A percentile compares a stretch with the other conserved stretches of the same genome.
Evolutionary conservation across 306 rosid species (phyloP).

Genomic region (Hippophae gyantsensis): DNA sequence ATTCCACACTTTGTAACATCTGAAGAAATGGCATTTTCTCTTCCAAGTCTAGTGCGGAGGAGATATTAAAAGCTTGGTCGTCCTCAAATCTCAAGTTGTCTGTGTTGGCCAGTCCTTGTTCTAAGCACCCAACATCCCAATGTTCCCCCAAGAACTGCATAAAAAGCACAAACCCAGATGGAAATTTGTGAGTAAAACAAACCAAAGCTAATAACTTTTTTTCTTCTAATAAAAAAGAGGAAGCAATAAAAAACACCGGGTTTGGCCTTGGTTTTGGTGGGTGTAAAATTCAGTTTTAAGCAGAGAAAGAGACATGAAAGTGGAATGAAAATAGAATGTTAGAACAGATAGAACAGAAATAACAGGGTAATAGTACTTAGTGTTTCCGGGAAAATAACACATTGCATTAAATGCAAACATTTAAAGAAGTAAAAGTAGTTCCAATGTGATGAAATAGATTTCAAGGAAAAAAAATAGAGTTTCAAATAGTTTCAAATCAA

Average conservation of each 20-base stretch:
- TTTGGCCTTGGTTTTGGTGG: slow-evolving; percentile 10
- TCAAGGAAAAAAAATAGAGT: slow-evolving; percentile 1
- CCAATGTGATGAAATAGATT: slow-evolving; percentile 26
- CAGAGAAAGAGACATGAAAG: slow-evolving; percentile 18
- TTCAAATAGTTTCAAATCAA: slow-evolving; percentile 1
- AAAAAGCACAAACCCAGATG: slow-evolving; percentile 5
- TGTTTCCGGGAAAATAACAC: slow-evolving; percentile 26
- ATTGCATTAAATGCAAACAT: slow-evolving; percentile 46
- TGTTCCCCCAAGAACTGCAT: slow-evolving; percentile 60
- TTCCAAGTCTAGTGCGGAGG: slow-evolving; percentile 35
- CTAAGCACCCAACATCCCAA: slow-evolving; percentile 37
- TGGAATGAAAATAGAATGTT: slow-evolving; percentile 29
- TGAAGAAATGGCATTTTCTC: slow-evolving; percentile 74
- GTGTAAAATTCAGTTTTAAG: slow-evolving; percentile 18
- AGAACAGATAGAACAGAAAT: not conserved
- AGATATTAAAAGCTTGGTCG: slow-evolving; percentile 24
- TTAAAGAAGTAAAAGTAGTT: slow-evolving; percentile 36
- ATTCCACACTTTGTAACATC: slow-evolving; percentile 71
- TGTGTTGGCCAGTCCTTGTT: slow-evolving; percentile 35
- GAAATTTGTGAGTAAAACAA: not conserved
- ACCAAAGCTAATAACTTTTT: slow-evolving; percentile 17
- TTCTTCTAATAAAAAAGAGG: slow-evolving; percentile 4
- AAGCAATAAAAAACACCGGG: slow-evolving; percentile 21
- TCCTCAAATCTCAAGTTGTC: slow-evolving; percentile 34
- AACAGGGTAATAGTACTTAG: slow-evolving; percentile 13